These are phyloP conservation scores for Ambrosiella cleistominuta DNA, from an alignment of 2,329 filamentous ascomycete species.

Conservation along the genomic window DNA sequence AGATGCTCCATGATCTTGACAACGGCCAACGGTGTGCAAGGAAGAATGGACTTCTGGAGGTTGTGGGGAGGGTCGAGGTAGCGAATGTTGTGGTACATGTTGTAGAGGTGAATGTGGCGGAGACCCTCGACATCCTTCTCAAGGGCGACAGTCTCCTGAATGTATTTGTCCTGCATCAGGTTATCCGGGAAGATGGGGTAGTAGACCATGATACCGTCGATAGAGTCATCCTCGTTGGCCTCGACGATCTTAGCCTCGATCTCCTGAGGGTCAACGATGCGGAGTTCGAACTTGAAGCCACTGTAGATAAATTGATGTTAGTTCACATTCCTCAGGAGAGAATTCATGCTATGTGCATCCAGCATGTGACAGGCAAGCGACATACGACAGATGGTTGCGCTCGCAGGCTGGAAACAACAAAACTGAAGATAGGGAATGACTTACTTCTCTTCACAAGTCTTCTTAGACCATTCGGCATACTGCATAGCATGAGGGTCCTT, in stretches of 20 bases:
- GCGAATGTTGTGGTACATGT: constrained; percentile 98
- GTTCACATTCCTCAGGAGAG: background rate
- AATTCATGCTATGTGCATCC: too few species aligned
- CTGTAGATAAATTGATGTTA: constrained; percentile 28
- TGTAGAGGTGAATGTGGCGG: constrained; percentile 85
- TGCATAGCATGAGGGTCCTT: constrained; percentile 76
- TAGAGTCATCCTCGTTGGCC: constrained; percentile 59
- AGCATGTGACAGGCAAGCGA: background rate
- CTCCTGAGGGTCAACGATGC: constrained; percentile 65
- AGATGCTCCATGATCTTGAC: constrained; percentile 95
- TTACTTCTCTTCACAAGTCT: constrained; percentile 93
- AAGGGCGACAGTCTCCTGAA: constrained; percentile 83
- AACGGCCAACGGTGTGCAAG: constrained; percentile 86
- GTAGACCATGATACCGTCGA: constrained; percentile 93
- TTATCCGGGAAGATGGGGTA: constrained; percentile 82
- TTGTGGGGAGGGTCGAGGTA: constrained; percentile 69
- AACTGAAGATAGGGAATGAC: constrained; percentile 19
- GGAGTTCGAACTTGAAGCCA: constrained; percentile 78
- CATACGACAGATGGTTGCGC: background rate
- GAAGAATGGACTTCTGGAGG: constrained; percentile 75
- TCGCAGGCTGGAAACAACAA: background rate
- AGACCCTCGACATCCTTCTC: constrained; percentile 92
- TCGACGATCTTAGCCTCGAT: constrained; percentile 77
- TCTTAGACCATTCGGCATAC: constrained; percentile 94
- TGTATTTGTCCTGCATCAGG: constrained; percentile 76